A percentile compares a stretch with the other conserved stretches of the same genome.
Conservation (phyloP, 306 rosid genomes). For the Hippophae tibetana region DNA sequence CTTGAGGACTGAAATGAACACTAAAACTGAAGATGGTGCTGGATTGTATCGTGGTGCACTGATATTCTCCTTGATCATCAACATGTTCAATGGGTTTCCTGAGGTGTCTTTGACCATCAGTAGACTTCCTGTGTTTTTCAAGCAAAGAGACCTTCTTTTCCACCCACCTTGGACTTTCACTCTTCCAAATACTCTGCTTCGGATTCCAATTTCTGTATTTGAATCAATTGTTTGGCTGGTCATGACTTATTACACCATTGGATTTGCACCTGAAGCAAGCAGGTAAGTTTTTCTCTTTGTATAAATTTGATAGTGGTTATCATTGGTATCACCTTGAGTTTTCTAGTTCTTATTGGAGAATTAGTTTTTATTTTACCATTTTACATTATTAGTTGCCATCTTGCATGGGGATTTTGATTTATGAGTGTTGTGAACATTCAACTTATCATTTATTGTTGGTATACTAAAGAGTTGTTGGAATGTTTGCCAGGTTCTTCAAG, state of each 20-base stretch:
- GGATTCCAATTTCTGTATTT: conserved; percentile 35
- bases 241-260: conserved; percentile 54
- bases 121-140: conserved; percentile 53
- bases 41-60: conserved; percentile 43
- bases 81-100: conserved; percentile 49
- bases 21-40: conserved; percentile 30
- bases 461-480: not conserved
- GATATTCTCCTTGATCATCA: conserved; percentile 32
- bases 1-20: conserved; percentile 38
- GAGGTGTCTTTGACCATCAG: conserved; percentile 46
- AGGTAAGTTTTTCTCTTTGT: conserved; percentile 15
- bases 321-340: too few species aligned
- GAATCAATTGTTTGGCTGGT: conserved; percentile 51
- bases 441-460: too few species aligned
- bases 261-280: conserved; percentile 49
- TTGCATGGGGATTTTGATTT: not conserved
- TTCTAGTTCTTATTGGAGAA: not conserved
- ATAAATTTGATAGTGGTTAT: too few species aligned
- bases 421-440: too few species aligned
- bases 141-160: conserved; percentile 50
- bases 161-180: conserved; percentile 55
- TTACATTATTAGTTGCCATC: not conserved
- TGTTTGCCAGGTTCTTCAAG: conserved; percentile 36
- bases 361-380: not conserved
- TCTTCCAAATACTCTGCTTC: conserved; percentile 52